These are phyloP conservation scores for Cystodermella granulosa DNA, from an alignment of 1,284 basidiomycete genomes.

Conservation along the genomic window DNA sequence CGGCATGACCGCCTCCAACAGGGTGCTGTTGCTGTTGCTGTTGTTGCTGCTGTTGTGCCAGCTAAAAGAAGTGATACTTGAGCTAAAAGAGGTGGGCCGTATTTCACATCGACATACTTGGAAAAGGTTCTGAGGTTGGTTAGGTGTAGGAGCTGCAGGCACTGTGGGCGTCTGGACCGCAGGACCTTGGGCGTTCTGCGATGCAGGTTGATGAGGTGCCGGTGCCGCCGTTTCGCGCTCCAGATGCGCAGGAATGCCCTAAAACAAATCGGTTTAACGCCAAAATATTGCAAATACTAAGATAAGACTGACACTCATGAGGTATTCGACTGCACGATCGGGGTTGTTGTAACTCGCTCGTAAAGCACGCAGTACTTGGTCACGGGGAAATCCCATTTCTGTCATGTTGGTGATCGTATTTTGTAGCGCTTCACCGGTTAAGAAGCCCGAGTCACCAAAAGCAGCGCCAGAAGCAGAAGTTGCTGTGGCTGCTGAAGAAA, in stretches of 20 bases:
- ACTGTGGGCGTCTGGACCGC: conserved; percentile 28
- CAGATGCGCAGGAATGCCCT: conserved; percentile 82
- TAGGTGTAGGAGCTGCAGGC: conserved; percentile 37
- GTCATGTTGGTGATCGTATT: conserved; percentile 76
- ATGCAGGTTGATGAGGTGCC: conserved; percentile 24
- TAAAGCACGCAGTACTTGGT: conserved; percentile 81
- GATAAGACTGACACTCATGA: conserved; percentile 74
- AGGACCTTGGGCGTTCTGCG: conserved; percentile 33
- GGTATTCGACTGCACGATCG: conserved; percentile 94
- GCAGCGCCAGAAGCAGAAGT: conserved; percentile 31
- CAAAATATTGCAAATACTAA: conserved; percentile 2
- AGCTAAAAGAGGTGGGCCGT: not conserved
- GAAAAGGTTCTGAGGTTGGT: conserved; percentile 68
- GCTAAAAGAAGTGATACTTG: conserved; percentile 34
- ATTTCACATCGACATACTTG: conserved; percentile 56
- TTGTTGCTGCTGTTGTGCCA: conserved; percentile 62
- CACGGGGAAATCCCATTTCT: conserved; percentile 92
- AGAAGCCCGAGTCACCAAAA: conserved; percentile 55
- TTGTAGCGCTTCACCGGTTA: conserved; percentile 75
- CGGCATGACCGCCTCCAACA: conserved; percentile 30
- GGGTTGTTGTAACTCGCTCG: conserved; percentile 97
- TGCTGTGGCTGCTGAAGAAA: conserved; percentile 38
- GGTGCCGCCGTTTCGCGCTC: conserved; percentile 43
- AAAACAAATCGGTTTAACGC: conserved; percentile 3
- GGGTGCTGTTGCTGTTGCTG: conserved; percentile 18